phyloP scores from a whole-genome alignment of 768 basidiomycete species.

The Jaapia argillacea region DNA sequence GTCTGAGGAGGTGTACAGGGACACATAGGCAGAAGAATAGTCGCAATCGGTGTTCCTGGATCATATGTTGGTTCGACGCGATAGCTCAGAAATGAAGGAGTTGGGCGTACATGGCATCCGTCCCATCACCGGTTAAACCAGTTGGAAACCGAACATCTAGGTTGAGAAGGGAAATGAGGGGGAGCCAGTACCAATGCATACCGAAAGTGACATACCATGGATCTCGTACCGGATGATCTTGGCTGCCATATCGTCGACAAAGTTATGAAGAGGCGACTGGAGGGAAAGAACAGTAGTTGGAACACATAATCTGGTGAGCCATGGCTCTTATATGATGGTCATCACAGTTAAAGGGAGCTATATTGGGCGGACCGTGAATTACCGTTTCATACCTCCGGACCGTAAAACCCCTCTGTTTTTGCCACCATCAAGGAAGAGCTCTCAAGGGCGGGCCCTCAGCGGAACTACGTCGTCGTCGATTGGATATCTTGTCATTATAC shows the following conservation, averaged over 20 bases:
- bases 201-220: conserved; percentile 32
- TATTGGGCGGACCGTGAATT: too few relatives aligned
- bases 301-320: too few relatives aligned
- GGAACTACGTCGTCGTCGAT: too few relatives aligned
- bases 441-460: too few relatives aligned
- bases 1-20: conserved; percentile 57
- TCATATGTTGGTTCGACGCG: not conserved
- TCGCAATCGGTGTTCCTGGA: conserved; percentile 90
- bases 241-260: conserved; percentile 13
- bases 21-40: conserved; percentile 89
- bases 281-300: too few relatives aligned
- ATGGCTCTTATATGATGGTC: too few relatives aligned
- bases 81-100: not conserved
- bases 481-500: too few relatives aligned
- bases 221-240: conserved; percentile 49
- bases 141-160: conserved; percentile 95
- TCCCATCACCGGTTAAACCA: conserved; percentile 82
- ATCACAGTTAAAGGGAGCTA: too few relatives aligned
- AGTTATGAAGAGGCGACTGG: not conserved
- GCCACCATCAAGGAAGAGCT: too few relatives aligned
- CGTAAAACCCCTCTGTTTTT: too few relatives aligned
- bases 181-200: conserved; percentile 1
- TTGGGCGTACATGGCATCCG: conserved; percentile 73
- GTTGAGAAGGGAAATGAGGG: conserved; percentile 1
- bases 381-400: too few relatives aligned